Conservation (phyloP, 768 basidiomycete species). For the Mycena vulgaris region DNA sequence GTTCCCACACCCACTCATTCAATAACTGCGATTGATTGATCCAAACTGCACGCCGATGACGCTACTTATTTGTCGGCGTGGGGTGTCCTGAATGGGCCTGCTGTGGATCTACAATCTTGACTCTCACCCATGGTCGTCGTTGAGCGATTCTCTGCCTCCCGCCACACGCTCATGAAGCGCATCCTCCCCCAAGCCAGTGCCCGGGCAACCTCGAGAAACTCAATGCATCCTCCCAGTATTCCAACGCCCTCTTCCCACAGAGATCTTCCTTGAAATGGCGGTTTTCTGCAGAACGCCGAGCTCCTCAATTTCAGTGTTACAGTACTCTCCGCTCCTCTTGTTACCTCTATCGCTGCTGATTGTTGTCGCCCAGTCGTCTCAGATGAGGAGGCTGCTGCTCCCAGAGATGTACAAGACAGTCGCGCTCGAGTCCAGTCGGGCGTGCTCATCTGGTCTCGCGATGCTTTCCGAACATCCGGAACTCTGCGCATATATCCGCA, state of each 20-base stretch:
- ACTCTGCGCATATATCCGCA: constrained; percentile 11
- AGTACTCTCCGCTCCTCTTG: background rate
- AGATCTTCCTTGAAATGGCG: constrained; percentile 15
- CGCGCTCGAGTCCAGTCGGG: constrained; percentile 3
- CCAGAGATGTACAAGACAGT: constrained; percentile 21
- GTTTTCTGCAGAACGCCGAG: constrained; percentile 5
- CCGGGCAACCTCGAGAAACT: no score
- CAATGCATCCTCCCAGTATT: background rate
- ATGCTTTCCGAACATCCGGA: constrained; percentile 8
- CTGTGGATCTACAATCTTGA: background rate
- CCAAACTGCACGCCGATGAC: background rate
- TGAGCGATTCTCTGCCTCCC: background rate
- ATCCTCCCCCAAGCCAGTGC: no score
- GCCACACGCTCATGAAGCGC: background rate
- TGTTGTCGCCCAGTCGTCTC: background rate
- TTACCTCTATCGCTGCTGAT: background rate
- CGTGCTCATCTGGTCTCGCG: constrained; percentile 15
- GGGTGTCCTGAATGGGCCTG: background rate
- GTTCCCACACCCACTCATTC: no score
- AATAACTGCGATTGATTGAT: background rate
- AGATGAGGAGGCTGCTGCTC: constrained; percentile 5
- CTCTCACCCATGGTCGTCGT: no score
- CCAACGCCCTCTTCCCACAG: background rate
- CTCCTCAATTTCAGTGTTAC: constrained; percentile 6
- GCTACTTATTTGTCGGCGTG: background rate